Evolutionary conservation across 2,329 filamentous ascomycete genomes (phyloP).

Genomic region (Sclerotinia subarctica): DNA sequence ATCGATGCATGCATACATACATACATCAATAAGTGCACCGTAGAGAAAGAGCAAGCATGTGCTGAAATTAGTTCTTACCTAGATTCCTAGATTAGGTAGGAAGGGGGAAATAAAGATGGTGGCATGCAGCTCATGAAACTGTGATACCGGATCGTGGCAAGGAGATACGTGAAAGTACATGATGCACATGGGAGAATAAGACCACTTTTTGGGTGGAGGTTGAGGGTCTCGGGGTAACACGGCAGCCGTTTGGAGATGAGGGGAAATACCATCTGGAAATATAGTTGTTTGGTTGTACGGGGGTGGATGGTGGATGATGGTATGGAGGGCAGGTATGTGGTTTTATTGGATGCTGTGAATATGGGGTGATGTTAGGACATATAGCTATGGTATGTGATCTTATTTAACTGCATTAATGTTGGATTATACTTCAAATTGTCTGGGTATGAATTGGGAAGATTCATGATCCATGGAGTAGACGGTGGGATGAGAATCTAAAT

Average conservation of each 20-base stretch:
- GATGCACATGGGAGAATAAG: slow-evolving; percentile 9
- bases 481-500: neutral
- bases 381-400: neutral
- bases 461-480: neutral
- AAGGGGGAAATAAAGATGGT: slow-evolving; percentile 1
- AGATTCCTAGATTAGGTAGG: neutral
- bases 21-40: neutral
- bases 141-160: slow-evolving; percentile 10
- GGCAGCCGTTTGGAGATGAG: slow-evolving; percentile 21
- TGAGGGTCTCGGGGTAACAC: slow-evolving; percentile 11
- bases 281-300: slow-evolving; percentile 1
- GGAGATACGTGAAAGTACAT: slow-evolving; percentile 9
- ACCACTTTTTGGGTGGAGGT: slow-evolving; percentile 8
- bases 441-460: neutral
- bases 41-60: slow-evolving; percentile 5
- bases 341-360: neutral
- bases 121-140: slow-evolving; percentile 16
- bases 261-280: slow-evolving; percentile 6
- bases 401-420: neutral
- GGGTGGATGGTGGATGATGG: neutral
- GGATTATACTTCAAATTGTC: neutral
- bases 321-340: neutral
- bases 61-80: neutral
- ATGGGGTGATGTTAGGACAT: neutral
- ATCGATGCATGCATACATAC: neutral